Evolutionary conservation across 495 filamentous ascomycete genomes (phyloP), one percentile per base, ranked within the genome.

Genomic region (Astrothelium subdiscretum): DNA sequence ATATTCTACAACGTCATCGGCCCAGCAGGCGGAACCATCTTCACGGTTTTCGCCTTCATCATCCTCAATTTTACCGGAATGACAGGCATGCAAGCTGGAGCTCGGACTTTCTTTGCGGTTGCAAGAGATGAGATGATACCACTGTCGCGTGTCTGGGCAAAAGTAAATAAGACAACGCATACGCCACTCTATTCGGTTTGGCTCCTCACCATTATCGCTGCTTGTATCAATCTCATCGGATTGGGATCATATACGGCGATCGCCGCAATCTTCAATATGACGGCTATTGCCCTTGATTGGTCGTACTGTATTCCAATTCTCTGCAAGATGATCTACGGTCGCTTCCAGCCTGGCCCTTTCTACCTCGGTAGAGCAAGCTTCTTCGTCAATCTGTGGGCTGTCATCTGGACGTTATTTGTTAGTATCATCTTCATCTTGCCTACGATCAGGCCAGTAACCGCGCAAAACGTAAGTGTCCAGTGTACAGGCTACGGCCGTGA

Each of bases 1-100:
- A 79, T 87, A 61, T 87, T 84, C 75, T 83, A 81, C 72, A 80
- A 84, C 68, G 77, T 75, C 63, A 77, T 85, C 62, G 84, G 84
- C 59, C 80, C 78, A 60, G 69, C 63, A 2, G 82, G 81, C 29
- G 83, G 81, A 13, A 79, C 85, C 66, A 76, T 83, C 72, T 87
- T 81, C 68, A 83, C 82, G 24, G 76, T 86, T 59, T 78, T 73
- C 57, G 83, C 80, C 27, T 80, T 84, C 65, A 70, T 83, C 57
- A 79, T 87, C 65, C 73, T 78, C 72, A 80, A 80, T 63, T 78
- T 87, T 44, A 79, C 83, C 35, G 79, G 78, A 67, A 81, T 85
- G 71, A 82, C 83, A 4, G 83, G 82, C 57, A 79, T 83, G 69
- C 84, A 86, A 68, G 74, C 84, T 3, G 76, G 81, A n/a, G 80